Conservation (phyloP, 331 rosid genomes). For the Phaseolus coccineus region DNA sequence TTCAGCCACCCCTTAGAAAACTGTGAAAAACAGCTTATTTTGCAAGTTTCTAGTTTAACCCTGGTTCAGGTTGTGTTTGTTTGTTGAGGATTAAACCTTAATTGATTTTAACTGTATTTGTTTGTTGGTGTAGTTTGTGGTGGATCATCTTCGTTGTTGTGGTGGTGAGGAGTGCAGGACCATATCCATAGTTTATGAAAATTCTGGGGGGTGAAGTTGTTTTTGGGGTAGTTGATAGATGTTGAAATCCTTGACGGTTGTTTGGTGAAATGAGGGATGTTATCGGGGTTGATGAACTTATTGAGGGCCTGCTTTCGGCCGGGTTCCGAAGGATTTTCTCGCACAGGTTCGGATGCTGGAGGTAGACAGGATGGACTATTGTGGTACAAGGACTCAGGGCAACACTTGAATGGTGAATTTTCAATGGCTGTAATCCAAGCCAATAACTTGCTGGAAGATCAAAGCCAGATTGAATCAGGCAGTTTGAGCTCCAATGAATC, state of each 20-base stretch:
- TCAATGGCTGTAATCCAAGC: constrained; percentile 99
- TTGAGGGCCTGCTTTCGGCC: constrained; percentile 98
- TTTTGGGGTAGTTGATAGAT: constrained; percentile 59
- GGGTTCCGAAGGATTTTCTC: constrained; percentile 66
- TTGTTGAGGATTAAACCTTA: constrained; percentile 6
- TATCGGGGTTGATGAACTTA: constrained; percentile 84
- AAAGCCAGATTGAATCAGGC: constrained; percentile 97
- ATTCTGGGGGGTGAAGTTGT: constrained; percentile 39
- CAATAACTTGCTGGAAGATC: constrained; percentile 98
- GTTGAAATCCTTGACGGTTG: constrained; percentile 80
- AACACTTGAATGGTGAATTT: constrained; percentile 86
- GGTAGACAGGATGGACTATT: constrained; percentile 91
- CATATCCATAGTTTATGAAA: constrained; percentile 40
- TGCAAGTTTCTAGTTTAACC: constrained; percentile 40
- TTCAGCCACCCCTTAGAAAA: constrained; percentile 38
- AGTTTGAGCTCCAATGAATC: constrained; percentile 77
- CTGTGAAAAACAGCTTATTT: constrained; percentile 45
- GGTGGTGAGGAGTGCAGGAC: constrained; percentile 52
- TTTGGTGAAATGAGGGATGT: constrained; percentile 99
- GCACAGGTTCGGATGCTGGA: constrained; percentile 67
- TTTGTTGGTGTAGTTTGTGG: constrained; percentile 58
- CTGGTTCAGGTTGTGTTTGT: constrained; percentile 20
- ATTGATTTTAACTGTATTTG: constrained; percentile 42
- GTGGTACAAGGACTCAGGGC: constrained; percentile 97
- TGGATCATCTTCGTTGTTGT: constrained; percentile 38